Percentiles rank a stretch among this genome's conserved stretches.
phyloP scores from a whole-genome alignment of 2,329 filamentous ascomycete species.

The Penicillium sp. region DNA sequence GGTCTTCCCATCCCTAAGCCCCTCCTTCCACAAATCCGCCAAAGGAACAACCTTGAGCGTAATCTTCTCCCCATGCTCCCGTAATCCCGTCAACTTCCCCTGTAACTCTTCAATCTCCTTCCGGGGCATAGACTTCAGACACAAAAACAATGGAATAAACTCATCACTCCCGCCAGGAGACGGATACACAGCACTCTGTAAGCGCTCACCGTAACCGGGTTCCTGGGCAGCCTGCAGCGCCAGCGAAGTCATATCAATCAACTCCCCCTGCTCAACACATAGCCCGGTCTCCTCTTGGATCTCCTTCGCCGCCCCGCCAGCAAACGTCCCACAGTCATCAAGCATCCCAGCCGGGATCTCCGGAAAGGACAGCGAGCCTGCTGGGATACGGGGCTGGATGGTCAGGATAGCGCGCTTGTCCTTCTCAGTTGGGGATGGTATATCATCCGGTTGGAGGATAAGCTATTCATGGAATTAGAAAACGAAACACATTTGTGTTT shows the following conservation, averaged over 20 bases:
- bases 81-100: slow-evolving; percentile 55
- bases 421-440: slow-evolving; percentile 40
- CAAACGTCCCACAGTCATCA: slow-evolving; percentile 55
- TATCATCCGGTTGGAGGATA: slow-evolving; percentile 55
- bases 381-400: slow-evolving; percentile 58
- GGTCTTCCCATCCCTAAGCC: slow-evolving; percentile 56
- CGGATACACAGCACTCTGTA: slow-evolving; percentile 55
- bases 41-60: slow-evolving; percentile 56
- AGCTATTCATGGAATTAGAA: slow-evolving; percentile 40
- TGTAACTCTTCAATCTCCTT: slow-evolving; percentile 51
- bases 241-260: slow-evolving; percentile 56
- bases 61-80: slow-evolving; percentile 59
- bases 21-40: slow-evolving; percentile 55
- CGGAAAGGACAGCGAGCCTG: slow-evolving; percentile 54
- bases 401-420: slow-evolving; percentile 55
- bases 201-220: slow-evolving; percentile 30
- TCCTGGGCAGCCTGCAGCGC: slow-evolving; percentile 36
- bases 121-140: slow-evolving; percentile 53
- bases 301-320: slow-evolving; percentile 57
- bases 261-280: slow-evolving; percentile 49
- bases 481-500: not conserved
- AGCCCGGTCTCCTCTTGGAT: slow-evolving; percentile 59
- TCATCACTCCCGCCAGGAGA: slow-evolving; percentile 59
- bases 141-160: slow-evolving; percentile 58
- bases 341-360: slow-evolving; percentile 64